phyloP scores from a whole-genome alignment of 371 early-diverging fungal genomes.

The Globomyces sp. region DNA sequence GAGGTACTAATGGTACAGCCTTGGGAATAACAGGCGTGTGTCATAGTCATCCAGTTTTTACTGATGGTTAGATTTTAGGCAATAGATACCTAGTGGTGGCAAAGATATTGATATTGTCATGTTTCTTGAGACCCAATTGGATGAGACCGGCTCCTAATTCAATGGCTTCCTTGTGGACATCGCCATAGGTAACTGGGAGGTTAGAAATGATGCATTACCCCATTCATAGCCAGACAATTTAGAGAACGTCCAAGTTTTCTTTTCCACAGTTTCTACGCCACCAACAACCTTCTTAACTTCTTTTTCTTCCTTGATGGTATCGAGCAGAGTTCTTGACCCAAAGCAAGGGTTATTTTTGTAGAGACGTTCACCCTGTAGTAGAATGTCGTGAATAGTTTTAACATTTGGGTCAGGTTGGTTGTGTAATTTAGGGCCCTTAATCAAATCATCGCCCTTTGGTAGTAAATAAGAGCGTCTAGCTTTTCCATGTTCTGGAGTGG shows the following conservation, averaged over 20 bases:
- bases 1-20: constrained; percentile 69
- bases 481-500: neutral
- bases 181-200: constrained; percentile 49
- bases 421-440: neutral
- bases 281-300: constrained; percentile 69
- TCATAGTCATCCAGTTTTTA: constrained; percentile 57
- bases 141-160: constrained; percentile 66
- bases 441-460: constrained; percentile 2
- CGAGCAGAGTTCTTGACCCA: constrained; percentile 66
- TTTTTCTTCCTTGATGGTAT: constrained; percentile 72
- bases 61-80: neutral
- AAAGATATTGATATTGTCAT: constrained; percentile 68
- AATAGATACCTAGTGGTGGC: constrained; percentile 32
- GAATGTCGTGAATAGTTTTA: constrained; percentile 67
- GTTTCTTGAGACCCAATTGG: constrained; percentile 61
- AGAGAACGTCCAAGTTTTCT: constrained; percentile 77
- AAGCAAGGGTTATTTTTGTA: constrained; percentile 54
- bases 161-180: constrained; percentile 50
- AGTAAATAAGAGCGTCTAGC: constrained; percentile 12
- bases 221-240: constrained; percentile 70
- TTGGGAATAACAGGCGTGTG: constrained; percentile 67
- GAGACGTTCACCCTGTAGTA: constrained; percentile 51
- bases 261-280: constrained; percentile 58
- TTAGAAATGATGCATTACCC: constrained; percentile 13
- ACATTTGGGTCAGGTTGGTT: constrained; percentile 29